A percentile compares a stretch with the other conserved stretches of the same genome.
phyloP scores from a whole-genome alignment of 352 stramenopile species.

The Pythium dissotocum region DNA sequence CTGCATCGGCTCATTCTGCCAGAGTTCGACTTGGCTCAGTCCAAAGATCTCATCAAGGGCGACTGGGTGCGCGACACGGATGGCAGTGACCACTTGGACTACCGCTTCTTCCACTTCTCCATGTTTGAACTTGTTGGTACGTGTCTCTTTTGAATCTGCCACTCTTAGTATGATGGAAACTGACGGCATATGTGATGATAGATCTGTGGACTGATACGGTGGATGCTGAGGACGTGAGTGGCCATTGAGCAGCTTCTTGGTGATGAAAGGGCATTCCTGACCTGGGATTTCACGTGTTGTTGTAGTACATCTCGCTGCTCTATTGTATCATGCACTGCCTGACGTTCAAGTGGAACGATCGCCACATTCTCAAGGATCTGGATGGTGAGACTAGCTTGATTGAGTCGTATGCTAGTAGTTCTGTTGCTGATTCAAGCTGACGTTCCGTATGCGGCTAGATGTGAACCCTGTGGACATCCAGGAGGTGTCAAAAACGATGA shows the following conservation, averaged over 20 bases:
- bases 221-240: constrained; percentile 62
- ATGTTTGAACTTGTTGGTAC: constrained; percentile 83
- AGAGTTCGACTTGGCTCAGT: constrained; percentile 67
- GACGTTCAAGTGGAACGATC: constrained; percentile 50
- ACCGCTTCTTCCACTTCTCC: constrained; percentile 75
- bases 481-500: constrained; percentile 48
- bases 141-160: constrained; percentile 4
- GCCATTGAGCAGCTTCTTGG: background rate
- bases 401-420: no score
- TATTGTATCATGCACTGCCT: constrained; percentile 78
- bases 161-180: background rate
- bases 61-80: constrained; percentile 70
- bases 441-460: constrained; percentile 30
- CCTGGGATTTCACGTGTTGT: background rate
- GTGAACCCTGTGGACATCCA: constrained; percentile 58
- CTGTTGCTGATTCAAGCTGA: background rate
- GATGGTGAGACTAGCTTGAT: constrained; percentile 31
- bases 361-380: constrained; percentile 50
- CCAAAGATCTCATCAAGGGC: constrained; percentile 60
- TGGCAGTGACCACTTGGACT: constrained; percentile 54
- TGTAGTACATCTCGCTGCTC: constrained; percentile 72
- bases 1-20: constrained; percentile 77
- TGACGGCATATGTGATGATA: background rate
- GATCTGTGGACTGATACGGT: constrained; percentile 74
- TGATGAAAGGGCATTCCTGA: background rate